Base-by-base conservation (phyloP, 2,329 filamentous ascomycete genomes). In the Arachnopeziza araneosa region DNA sequence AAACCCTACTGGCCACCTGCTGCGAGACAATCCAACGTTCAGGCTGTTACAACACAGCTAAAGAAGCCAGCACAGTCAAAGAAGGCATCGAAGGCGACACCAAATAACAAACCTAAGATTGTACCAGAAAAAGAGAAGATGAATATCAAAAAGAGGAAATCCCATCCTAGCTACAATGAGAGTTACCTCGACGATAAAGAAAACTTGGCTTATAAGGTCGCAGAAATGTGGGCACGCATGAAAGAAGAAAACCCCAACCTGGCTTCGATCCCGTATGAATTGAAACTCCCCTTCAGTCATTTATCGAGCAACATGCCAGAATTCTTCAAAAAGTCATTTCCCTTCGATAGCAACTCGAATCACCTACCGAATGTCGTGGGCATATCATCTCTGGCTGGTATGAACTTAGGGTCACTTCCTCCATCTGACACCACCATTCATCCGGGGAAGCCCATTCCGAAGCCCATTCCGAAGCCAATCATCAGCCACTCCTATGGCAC, bases 341-440 rank as follows among this genome's bases (percentile, higher is more conserved):
- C 52, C n/a, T 62, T 63, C 48, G 26, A 60, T 17, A 23, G 55
- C 1, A 50, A 50, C 8, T 61, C 59, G 1, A 67, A 66, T 50
- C 58, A 66, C 24, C 57, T 67, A 19, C 62, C 65, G 17, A 65
- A 61, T 32, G 4, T 67, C 9, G 56, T 56, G 4, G 61, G 51
- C 17, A 36, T 50, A 14, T 63, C 61, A 57, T 49, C 55, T 22
- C 32, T 65, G 5, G 36, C 52, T 9, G 56, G 61, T 22, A 62
- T 64, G 32, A 66, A 62, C 36, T 57, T 68, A 4, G 24, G 61
- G 1, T 60, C 59, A 1, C 63, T 63, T 50, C 66, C 66, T 17
- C 67, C 66, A 7, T 56, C 44, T 19, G 65, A 58, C 14, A 19
- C 32, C 1, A 58, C 59, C 0, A 55, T 66, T 12, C 63, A 65